A percentile compares a stretch with the other conserved stretches of the same genome.
Evolutionary conservation across 768 basidiomycete genomes (phyloP).

Genomic region (Kondoa subrosea): DNA sequence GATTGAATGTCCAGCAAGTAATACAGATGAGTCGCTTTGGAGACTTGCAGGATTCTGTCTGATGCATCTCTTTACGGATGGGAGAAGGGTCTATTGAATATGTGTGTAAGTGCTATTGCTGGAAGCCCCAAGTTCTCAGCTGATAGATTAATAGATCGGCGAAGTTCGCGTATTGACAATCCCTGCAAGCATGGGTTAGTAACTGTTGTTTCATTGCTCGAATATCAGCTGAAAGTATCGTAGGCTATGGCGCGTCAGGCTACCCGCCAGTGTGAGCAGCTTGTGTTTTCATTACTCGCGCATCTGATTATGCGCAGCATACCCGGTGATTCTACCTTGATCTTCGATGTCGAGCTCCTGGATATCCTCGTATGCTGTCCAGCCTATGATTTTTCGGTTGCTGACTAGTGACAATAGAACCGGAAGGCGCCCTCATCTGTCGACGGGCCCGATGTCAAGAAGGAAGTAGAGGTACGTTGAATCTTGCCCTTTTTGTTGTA

Average conservation of each 20-base stretch:
- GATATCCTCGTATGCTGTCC: slow-evolving; percentile 29
- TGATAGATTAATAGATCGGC: neutral
- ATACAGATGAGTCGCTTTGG: no score
- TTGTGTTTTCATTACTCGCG: slow-evolving; percentile 15
- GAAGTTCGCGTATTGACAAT: neutral
- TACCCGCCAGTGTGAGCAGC: slow-evolving; percentile 20
- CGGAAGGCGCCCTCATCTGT: slow-evolving; percentile 11
- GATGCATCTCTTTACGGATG: no score
- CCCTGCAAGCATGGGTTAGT: slow-evolving; percentile 29
- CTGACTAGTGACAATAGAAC: slow-evolving; percentile 9
- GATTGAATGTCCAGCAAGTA: slow-evolving; percentile 1
- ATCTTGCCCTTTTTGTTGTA: neutral
- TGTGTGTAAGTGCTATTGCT: neutral
- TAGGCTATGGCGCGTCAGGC: slow-evolving; percentile 13
- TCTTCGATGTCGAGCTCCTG: slow-evolving; percentile 35
- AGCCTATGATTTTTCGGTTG: no score
- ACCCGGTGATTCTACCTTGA: slow-evolving; percentile 30
- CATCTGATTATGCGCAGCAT: slow-evolving; percentile 35
- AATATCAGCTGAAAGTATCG: no score
- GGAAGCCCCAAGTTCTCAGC: neutral
- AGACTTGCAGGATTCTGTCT: no score
- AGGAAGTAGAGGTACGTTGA: slow-evolving; percentile 6
- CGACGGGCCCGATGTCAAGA: slow-evolving; percentile 2
- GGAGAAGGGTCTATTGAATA: slow-evolving; percentile 31
- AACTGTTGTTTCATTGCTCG: slow-evolving; percentile 32